A percentile compares a stretch with the other conserved stretches of the same genome.
phyloP scores from a whole-genome alignment of 2,329 filamentous ascomycete genomes.

The Leptographium procerum region DNA sequence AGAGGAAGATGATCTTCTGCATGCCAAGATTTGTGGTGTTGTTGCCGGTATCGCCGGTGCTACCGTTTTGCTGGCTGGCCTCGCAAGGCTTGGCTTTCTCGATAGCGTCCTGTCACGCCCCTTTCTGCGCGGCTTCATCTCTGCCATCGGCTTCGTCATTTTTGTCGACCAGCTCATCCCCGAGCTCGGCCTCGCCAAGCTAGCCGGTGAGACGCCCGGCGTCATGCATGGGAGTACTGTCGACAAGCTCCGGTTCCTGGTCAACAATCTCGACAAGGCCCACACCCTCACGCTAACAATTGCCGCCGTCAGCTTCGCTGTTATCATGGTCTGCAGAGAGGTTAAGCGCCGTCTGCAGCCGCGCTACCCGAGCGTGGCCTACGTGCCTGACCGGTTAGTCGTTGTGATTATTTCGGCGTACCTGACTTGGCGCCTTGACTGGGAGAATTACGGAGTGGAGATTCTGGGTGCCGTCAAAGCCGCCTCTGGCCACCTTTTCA shows the following conservation, averaged over 20 bases:
- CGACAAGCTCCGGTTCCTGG: slow-evolving; percentile 73
- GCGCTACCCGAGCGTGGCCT: slow-evolving; percentile 68
- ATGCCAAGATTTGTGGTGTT: slow-evolving; percentile 77
- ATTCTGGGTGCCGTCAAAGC: slow-evolving; percentile 75
- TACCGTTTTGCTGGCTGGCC: slow-evolving; percentile 76
- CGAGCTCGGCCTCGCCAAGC: slow-evolving; percentile 63
- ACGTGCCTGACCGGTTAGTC: slow-evolving; percentile 81
- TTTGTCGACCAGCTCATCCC: slow-evolving; percentile 90
- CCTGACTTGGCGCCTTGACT: slow-evolving; percentile 63
- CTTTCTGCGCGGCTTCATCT: slow-evolving; percentile 91
- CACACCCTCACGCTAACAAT: slow-evolving; percentile 69
- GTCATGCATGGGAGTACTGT: slow-evolving; percentile 76
- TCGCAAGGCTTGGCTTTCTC: slow-evolving; percentile 79
- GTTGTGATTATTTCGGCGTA: slow-evolving; percentile 79
- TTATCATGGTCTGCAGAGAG: slow-evolving; percentile 87
- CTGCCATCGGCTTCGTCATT: slow-evolving; percentile 92
- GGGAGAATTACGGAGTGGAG: slow-evolving; percentile 70
- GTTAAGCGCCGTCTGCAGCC: slow-evolving; percentile 73
- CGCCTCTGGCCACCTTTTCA: slow-evolving; percentile 58
- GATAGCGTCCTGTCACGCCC: slow-evolving; percentile 90
- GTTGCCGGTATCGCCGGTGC: slow-evolving; percentile 79
- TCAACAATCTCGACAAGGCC: slow-evolving; percentile 50
- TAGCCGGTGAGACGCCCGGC: slow-evolving; percentile 49
- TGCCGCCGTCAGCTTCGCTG: slow-evolving; percentile 65
- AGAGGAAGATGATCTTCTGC: slow-evolving; percentile 53